Conservation (phyloP, 495 filamentous ascomycete species). For the Pseudotulostoma volvatum region DNA sequence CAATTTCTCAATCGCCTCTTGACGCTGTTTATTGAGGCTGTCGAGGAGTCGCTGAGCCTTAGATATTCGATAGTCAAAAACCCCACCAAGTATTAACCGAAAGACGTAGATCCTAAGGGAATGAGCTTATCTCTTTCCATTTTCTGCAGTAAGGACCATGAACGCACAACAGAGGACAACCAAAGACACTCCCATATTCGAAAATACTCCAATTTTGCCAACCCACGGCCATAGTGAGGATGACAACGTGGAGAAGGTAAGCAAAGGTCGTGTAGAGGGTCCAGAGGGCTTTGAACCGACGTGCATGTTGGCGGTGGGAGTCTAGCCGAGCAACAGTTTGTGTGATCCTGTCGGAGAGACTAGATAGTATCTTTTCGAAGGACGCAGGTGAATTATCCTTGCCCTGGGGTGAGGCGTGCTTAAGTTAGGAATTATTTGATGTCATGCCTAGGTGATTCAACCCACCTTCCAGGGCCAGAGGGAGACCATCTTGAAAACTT, state of each 20-base stretch:
- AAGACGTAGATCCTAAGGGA: slow-evolving; percentile 48
- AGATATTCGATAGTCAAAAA: slow-evolving; percentile 70
- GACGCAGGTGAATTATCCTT: slow-evolving; percentile 72
- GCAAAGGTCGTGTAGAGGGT: slow-evolving; percentile 80
- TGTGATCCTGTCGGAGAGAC: slow-evolving; percentile 65
- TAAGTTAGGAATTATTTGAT: not conserved
- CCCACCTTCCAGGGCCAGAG: slow-evolving; percentile 65
- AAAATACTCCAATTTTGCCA: slow-evolving; percentile 58
- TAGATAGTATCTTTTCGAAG: slow-evolving; percentile 79
- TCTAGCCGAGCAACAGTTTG: slow-evolving; percentile 55
- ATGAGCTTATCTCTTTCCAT: not conserved
- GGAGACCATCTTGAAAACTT: slow-evolving; percentile 49
- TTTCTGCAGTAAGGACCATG: not conserved
- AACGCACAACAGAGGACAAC: slow-evolving; percentile 61
- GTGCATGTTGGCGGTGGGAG: slow-evolving; percentile 45
- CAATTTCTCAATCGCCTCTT: slow-evolving; percentile 79
- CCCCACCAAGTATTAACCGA: slow-evolving; percentile 39
- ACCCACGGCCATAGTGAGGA: slow-evolving; percentile 69
- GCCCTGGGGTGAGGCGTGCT: slow-evolving; percentile 32
- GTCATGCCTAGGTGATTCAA: slow-evolving; percentile 6
- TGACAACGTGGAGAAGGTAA: slow-evolving; percentile 69
- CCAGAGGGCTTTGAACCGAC: slow-evolving; percentile 71
- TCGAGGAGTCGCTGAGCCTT: slow-evolving; percentile 51
- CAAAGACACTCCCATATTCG: slow-evolving; percentile 62
- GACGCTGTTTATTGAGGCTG: slow-evolving; percentile 54